These are phyloP conservation scores for Fusarium tricinctum DNA, from an alignment of 2,329 filamentous ascomycete species.

Conservation along the genomic window DNA sequence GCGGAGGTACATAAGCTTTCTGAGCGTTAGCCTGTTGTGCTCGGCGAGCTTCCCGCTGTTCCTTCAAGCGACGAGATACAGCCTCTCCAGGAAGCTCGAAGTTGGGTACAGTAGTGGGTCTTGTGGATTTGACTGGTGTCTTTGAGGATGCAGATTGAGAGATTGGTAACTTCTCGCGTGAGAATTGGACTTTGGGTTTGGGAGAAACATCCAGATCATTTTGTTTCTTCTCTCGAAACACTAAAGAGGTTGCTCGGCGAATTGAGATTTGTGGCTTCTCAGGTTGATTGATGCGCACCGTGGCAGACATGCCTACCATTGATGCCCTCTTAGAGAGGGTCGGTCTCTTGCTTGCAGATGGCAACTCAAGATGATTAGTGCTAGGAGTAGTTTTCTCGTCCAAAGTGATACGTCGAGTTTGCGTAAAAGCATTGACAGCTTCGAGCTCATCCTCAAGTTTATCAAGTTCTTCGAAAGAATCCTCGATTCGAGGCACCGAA, in stretches of 20 bases:
- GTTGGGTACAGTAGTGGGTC: constrained; percentile 66
- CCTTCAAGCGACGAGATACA: constrained; percentile 69
- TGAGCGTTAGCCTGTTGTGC: constrained; percentile 55
- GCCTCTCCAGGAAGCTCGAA: constrained; percentile 76
- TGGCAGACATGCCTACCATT: constrained; percentile 55
- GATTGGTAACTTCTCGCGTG: constrained; percentile 40
- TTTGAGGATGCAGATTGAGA: constrained; percentile 54
- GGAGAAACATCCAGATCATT: constrained; percentile 33
- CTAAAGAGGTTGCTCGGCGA: constrained; percentile 60
- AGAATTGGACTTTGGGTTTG: constrained; percentile 29
- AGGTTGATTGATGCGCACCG: constrained; percentile 59
- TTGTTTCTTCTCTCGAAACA: constrained; percentile 52
- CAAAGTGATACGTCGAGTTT: constrained; percentile 53
- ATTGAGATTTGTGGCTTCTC: constrained; percentile 55
- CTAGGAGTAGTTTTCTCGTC: constrained; percentile 37
- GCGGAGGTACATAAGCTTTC: constrained; percentile 56
- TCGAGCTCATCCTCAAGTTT: constrained; percentile 73
- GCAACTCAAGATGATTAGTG: constrained; percentile 38
- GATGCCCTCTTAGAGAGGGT: constrained; percentile 48
- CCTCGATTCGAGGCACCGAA: constrained; percentile 68
- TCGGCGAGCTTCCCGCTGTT: constrained; percentile 69
- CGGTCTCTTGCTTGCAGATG: constrained; percentile 27
- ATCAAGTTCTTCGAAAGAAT: constrained; percentile 74
- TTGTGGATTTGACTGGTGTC: constrained; percentile 65
- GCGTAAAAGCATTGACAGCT: constrained; percentile 60